A percentile compares a stretch with the other conserved stretches of the same genome.
These are phyloP conservation scores for Suillus bovinus DNA, from an alignment of 768 basidiomycete genomes.

Conservation along the genomic window DNA sequence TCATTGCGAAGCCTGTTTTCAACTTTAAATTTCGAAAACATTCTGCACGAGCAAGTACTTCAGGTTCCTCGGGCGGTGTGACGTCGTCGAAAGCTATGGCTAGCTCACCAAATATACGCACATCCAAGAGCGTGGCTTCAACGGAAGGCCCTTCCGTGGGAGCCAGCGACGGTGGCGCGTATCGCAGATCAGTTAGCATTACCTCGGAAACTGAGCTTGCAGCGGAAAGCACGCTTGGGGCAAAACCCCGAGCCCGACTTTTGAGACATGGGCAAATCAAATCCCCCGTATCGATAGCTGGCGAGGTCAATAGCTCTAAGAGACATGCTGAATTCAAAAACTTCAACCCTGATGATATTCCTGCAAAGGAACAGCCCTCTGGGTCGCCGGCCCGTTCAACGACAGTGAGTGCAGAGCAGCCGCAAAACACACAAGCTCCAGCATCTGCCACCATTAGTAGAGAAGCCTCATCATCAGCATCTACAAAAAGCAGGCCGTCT, in stretches of 20 bases:
- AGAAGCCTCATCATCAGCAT: not conserved
- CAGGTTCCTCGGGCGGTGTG: no score
- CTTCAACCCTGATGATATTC: not conserved
- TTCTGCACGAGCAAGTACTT: not conserved
- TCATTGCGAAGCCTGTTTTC: not conserved
- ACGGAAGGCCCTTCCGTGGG: not conserved
- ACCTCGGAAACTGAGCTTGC: not conserved
- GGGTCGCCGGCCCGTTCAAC: not conserved
- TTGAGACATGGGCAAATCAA: not conserved
- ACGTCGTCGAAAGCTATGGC: no score
- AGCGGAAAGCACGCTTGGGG: no score
- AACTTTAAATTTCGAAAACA: not conserved
- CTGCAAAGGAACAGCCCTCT: not conserved
- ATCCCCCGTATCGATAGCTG: not conserved
- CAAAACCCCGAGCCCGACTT: not conserved
- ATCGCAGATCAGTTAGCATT: not conserved
- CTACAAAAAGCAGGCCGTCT: not conserved
- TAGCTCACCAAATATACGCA: not conserved
- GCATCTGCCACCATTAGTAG: not conserved
- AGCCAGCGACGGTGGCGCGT: not conserved
- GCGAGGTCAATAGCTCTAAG: not conserved
- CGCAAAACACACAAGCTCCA: not conserved
- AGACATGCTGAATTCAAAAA: not conserved
- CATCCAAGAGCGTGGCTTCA: not conserved
- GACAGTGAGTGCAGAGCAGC: not conserved